Evolutionary conservation across 257 asterid genomes (phyloP), one percentile per base, ranked within the genome.

Genomic region (Leonotis leonurus): DNA sequence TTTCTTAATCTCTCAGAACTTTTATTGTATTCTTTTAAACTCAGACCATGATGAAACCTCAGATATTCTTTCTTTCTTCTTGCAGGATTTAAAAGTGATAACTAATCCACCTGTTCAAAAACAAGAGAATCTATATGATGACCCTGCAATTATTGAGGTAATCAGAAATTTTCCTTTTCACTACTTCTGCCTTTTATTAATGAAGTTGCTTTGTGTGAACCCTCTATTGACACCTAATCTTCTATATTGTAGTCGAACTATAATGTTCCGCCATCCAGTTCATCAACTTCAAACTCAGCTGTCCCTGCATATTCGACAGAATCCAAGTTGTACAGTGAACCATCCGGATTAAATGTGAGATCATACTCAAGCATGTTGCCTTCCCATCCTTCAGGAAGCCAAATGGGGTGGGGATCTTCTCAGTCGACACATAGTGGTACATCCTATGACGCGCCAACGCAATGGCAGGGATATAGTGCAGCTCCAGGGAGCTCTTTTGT

Each of bases 81-180:
- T 76, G 70, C 80, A 84, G 95, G 94, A 86, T 73, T 72, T 89
- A 73, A 83, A 80, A 69, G 89, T 86, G 40, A 89, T 80, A 73
- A 69, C 87, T 60, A 70, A 77, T 18, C 79, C 77, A 41, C 71
- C 85, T 32, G 67, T 73, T 70, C 86, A 69, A 70, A 54, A 27
- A 26, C 84, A 82, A 75, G 89, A 89, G 70, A 69, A 80, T 17
- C 44, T 82, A 35, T 69, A 75, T 71, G 62, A 76, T 36, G 95
- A 89, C 66, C 91, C 94, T 65, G 94, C 95, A 6, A 81, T 86
- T 70, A 86, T 86, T 73, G 82, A 86, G 94, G 97, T 89, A 60
- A 44, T 64, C 65, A 44, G 43, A 18, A 61, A 33, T 50, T 48
- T 53, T 66, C 17, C 56, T 21, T 58, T 56, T 33, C 24, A 16